Conservation (phyloP, 1,284 basidiomycete species). For the Testicularia cyperi region DNA sequence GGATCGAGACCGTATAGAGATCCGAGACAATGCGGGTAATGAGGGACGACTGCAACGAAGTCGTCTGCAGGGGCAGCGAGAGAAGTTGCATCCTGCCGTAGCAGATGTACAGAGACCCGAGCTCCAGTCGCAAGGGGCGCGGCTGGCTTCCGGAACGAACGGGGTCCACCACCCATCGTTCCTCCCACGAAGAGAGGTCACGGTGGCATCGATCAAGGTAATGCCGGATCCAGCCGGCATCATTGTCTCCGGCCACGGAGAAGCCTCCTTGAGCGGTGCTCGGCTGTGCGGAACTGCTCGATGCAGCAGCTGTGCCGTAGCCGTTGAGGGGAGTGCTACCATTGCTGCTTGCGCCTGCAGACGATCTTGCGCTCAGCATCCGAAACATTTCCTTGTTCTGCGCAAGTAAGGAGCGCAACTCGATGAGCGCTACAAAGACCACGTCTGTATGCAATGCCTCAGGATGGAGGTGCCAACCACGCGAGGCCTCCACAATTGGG, state of each 20-base stretch:
- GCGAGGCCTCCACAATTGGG: constrained; percentile 21
- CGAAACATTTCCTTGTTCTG: constrained; percentile 34
- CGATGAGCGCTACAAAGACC: constrained; percentile 33
- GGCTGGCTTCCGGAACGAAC: constrained; percentile 11
- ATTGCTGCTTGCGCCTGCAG: background rate
- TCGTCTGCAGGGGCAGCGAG: constrained; percentile 19
- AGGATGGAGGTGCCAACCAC: constrained; percentile 30
- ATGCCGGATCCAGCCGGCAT: constrained; percentile 18
- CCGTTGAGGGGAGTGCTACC: background rate
- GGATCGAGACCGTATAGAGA: constrained; percentile 21
- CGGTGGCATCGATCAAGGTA: constrained; percentile 25
- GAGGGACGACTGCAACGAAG: constrained; percentile 12
- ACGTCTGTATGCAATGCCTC: constrained; percentile 25
- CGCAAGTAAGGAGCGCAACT: constrained; percentile 20
- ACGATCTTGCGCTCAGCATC: constrained; percentile 6
- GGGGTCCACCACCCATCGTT: constrained; percentile 23
- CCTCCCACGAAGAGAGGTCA: constrained; percentile 28
- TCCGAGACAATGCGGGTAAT: constrained; percentile 26
- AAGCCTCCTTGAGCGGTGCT: background rate
- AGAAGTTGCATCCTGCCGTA: constrained; percentile 39
- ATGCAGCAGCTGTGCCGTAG: background rate
- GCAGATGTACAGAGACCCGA: constrained; percentile 33
- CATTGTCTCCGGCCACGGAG: background rate
- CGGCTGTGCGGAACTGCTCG: background rate
- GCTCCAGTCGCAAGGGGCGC: constrained; percentile 24